Conservation (phyloP, 1,139 yeast genomes). For the Yamadazyma dushanensis region DNA sequence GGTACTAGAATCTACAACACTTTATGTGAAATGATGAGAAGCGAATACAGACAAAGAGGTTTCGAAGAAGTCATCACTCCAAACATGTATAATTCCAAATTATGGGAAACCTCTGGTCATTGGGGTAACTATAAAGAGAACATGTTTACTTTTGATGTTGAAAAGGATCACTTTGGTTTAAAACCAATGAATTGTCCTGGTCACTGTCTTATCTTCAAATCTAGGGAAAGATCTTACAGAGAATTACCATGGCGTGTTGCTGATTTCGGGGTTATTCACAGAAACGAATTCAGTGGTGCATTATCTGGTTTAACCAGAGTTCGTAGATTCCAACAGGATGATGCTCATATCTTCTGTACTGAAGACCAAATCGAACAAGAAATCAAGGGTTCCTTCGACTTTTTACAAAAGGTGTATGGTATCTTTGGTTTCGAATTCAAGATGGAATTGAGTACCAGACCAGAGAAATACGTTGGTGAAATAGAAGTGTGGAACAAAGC, state of each 20-base stretch:
- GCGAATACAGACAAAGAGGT: constrained; percentile 86
- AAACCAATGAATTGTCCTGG: constrained; percentile 99
- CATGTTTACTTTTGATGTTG: constrained; percentile 74
- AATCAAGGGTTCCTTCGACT: constrained; percentile 75
- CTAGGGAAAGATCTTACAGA: constrained; percentile 88
- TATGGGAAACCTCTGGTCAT: constrained; percentile 96
- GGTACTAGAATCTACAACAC: constrained; percentile 95
- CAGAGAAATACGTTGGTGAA: constrained; percentile 88
- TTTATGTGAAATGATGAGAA: constrained; percentile 72
- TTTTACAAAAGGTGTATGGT: constrained; percentile 77
- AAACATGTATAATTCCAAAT: constrained; percentile 90
- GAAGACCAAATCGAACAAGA: constrained; percentile 84
- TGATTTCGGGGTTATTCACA: constrained; percentile 92
- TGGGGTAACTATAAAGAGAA: constrained; percentile 97
- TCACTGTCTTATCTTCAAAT: constrained; percentile 84
- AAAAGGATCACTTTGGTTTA: constrained; percentile 56
- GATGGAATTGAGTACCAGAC: constrained; percentile 92
- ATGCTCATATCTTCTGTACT: constrained; percentile 95
- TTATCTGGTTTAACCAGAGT: constrained; percentile 87
- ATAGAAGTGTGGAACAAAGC: constrained; percentile 87
- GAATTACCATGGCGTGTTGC: constrained; percentile 97
- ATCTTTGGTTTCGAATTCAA: constrained; percentile 85
- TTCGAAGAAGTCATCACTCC: constrained; percentile 98
- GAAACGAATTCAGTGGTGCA: constrained; percentile 94
- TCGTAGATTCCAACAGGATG: constrained; percentile 98